Evolutionary conservation across 306 rosid species (phyloP).

Genomic region (Echinosophora koreensis): DNA sequence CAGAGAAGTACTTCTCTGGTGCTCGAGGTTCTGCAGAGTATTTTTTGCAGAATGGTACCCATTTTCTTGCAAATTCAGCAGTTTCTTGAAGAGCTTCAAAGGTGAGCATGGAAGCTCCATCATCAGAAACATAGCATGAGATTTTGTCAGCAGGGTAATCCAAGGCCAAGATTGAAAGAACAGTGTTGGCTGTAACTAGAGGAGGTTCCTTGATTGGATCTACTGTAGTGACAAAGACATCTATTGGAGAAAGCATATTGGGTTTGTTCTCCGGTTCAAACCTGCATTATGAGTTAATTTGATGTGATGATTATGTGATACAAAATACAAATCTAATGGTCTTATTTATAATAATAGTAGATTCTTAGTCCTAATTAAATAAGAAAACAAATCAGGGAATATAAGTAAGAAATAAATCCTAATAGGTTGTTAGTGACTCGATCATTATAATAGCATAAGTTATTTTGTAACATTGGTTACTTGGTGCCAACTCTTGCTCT

Average conservation of each 20-base stretch:
- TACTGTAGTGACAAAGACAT: slow-evolving; percentile 85
- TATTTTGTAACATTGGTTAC: background rate
- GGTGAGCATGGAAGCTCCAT: slow-evolving; percentile 96
- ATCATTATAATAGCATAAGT: too few relatives aligned
- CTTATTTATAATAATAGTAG: too few relatives aligned
- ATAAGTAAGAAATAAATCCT: too few relatives aligned
- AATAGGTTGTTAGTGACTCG: slow-evolving; percentile 14
- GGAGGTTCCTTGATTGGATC: slow-evolving; percentile 98
- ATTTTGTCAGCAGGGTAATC: slow-evolving; percentile 90
- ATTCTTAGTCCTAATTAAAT: too few relatives aligned
- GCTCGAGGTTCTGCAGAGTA: slow-evolving; percentile 86
- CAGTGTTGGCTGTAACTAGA: slow-evolving; percentile 87
- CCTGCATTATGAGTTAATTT: slow-evolving; percentile 56
- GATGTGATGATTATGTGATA: background rate
- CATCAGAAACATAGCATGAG: slow-evolving; percentile 95
- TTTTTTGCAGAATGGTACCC: slow-evolving; percentile 97
- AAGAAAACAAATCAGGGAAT: too few relatives aligned
- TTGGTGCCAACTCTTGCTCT: slow-evolving; percentile 10
- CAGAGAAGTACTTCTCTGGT: slow-evolving; percentile 89
- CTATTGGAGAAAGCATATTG: slow-evolving; percentile 79
- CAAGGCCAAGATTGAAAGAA: slow-evolving; percentile 89
- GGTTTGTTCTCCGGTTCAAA: slow-evolving; percentile 92
- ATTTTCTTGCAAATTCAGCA: slow-evolving; percentile 85
- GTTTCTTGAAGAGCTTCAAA: slow-evolving; percentile 96
- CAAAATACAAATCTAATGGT: background rate